Conservation (phyloP, 2,329 filamentous ascomycete genomes). For the Clathrospora elynae region DNA sequence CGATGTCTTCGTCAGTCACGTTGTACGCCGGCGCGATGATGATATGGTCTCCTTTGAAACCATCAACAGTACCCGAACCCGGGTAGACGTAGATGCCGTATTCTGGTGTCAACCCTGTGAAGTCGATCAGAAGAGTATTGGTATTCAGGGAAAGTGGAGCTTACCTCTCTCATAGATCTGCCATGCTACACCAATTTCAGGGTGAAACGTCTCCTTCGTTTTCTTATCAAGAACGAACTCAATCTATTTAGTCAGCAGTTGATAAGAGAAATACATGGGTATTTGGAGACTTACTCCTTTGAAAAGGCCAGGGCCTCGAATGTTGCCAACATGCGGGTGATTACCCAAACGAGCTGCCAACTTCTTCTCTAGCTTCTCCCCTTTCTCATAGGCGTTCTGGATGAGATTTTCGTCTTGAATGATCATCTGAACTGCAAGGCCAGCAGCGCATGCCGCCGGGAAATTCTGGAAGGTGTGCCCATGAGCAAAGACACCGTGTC, state of each 20-base stretch:
- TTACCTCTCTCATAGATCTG: constrained; percentile 59
- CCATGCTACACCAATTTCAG: constrained; percentile 53
- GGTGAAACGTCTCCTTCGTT: constrained; percentile 60
- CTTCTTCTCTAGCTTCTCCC: constrained; percentile 53
- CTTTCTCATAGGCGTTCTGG: constrained; percentile 62
- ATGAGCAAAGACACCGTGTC: constrained; percentile 59
- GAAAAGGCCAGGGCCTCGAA: constrained; percentile 65
- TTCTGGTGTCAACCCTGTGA: constrained; percentile 47
- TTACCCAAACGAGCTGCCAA: constrained; percentile 52
- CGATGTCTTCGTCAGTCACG: constrained; percentile 61
- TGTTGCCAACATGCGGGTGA: constrained; percentile 62
- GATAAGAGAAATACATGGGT: not conserved
- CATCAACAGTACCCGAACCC: constrained; percentile 65
- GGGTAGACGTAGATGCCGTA: constrained; percentile 67
- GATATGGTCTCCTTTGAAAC: constrained; percentile 68
- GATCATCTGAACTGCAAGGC: constrained; percentile 66
- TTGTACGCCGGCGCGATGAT: constrained; percentile 73
- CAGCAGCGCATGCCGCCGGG: constrained; percentile 64
- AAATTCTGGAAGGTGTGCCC: constrained; percentile 69
- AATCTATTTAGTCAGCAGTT: constrained; percentile 48
- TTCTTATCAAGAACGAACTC: constrained; percentile 63
- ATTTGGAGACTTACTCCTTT: constrained; percentile 56
- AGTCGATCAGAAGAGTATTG: constrained; percentile 1
- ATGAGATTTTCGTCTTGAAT: constrained; percentile 64
- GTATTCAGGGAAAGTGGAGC: not conserved